phyloP scores from a whole-genome alignment of 2,329 filamentous ascomycete species.

The Cordyceps cicadae region DNA sequence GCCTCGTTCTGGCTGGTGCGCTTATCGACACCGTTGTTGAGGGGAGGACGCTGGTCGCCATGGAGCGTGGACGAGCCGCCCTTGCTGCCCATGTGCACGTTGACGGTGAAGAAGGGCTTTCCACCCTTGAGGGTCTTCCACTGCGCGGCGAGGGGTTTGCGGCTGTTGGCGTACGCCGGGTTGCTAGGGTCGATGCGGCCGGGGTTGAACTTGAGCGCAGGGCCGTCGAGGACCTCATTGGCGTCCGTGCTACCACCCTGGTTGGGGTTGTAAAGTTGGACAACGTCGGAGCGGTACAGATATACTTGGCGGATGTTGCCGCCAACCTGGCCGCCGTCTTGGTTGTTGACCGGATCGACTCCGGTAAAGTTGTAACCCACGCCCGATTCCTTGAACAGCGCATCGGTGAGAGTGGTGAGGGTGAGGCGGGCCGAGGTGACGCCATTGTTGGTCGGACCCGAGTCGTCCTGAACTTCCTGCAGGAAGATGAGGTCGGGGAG shows the following conservation, averaged over 20 bases:
- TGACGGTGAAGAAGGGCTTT: conserved; percentile 59
- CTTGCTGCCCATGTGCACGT: conserved; percentile 61
- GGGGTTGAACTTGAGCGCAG: conserved; percentile 58
- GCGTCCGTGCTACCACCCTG: conserved; percentile 45
- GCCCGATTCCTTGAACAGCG: conserved; percentile 41
- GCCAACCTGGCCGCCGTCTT: conserved; percentile 59
- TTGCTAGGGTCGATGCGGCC: conserved; percentile 58
- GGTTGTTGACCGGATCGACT: conserved; percentile 49
- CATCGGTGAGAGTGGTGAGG: conserved; percentile 44
- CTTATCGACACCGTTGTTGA: conserved; percentile 55
- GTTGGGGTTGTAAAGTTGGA: conserved; percentile 52
- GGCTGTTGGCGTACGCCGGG: conserved; percentile 49
- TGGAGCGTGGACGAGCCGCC: conserved; percentile 56
- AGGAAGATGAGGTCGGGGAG: conserved; percentile 59
- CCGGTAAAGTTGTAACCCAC: conserved; percentile 52
- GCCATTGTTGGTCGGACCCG: conserved; percentile 52
- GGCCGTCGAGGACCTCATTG: conserved; percentile 46
- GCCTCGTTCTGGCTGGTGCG: conserved; percentile 48
- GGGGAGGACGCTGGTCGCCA: conserved; percentile 56
- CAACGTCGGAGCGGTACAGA: conserved; percentile 53
- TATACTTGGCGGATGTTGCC: conserved; percentile 67
- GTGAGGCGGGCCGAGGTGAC: conserved; percentile 49
- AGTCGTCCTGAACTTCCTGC: conserved; percentile 64
- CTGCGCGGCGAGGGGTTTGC: conserved; percentile 59
- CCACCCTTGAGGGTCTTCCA: conserved; percentile 51